These are phyloP conservation scores for Quercus aquifolioides DNA, from an alignment of 306 rosid genomes.

Conservation along the genomic window DNA sequence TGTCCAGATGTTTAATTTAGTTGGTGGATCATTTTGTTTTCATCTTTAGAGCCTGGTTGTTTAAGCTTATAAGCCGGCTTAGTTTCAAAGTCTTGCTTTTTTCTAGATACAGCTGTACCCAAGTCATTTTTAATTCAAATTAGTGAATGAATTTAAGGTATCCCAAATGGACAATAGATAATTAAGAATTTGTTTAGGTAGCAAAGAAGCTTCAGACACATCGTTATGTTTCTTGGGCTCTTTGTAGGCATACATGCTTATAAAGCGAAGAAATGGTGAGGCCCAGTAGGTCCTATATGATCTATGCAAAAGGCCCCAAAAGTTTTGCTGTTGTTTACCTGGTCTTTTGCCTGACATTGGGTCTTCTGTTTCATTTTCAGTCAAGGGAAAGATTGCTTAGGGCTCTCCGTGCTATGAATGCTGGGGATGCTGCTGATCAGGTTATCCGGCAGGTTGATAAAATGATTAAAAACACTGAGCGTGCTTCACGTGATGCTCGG, in stretches of 20 bases:
- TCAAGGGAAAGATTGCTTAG: conserved; percentile 77
- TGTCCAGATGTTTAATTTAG: neutral
- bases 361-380: conserved; percentile 42
- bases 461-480: conserved; percentile 76
- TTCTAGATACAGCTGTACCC: no score
- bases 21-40: neutral
- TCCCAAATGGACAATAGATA: neutral
- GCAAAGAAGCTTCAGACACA: neutral
- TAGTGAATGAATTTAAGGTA: no score
- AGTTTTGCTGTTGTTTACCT: conserved; percentile 16
- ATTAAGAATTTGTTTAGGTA: neutral
- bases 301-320: conserved; percentile 5
- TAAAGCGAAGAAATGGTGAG: conserved; percentile 4
- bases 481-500: conserved; percentile 70
- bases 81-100: no score
- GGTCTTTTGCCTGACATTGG: conserved; percentile 25
- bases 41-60: neutral
- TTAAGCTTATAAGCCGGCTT: no score
- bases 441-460: conserved; percentile 91
- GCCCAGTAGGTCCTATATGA: conserved; percentile 8
- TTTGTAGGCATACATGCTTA: conserved; percentile 2
- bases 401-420: conserved; percentile 85
- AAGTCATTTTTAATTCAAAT: no score
- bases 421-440: conserved; percentile 96
- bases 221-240: neutral